Base-by-base conservation (phyloP, 345 rosid species). In the Eucalyptus virginea region DNA sequence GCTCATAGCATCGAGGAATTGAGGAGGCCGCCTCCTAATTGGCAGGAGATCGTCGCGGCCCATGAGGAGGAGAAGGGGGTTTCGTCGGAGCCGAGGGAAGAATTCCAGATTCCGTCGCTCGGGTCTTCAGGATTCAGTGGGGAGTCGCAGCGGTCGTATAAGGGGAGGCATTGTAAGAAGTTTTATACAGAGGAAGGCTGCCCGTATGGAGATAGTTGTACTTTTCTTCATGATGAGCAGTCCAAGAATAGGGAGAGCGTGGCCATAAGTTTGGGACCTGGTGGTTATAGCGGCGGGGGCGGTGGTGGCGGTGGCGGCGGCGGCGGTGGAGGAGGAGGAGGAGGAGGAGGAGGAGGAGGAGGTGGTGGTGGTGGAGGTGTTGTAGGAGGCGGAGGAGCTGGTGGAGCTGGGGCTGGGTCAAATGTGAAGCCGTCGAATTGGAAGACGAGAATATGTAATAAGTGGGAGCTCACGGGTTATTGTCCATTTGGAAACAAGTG, bases 151-250 rank as follows among this genome's bases (percentile, higher is more conserved):
- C 92, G 99, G 89, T 94, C 95, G 10, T 95, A 88, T 91, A 98
- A 98, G 92, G 97, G 99, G 87, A 94, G 98, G 86, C 98, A 97
- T 91, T 98, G 99, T 92, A 97, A 98, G 94, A 98, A 98, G 96
- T 97, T 95, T 89, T 98, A 95, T 81, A 97, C 97, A 5, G 98
- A 97, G 90, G 99, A 98, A 92, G 99, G 99, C 54, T 98, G 99
- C 81, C 99, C 99, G 6, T 96, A 98, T 91, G 99, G 99, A 40
- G 99, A 98, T 50, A 96, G 89, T 69, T 98, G 99, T 90, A 96
- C 99, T 9, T 96, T 98, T 92, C 86, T 96, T 92, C 99, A 96
- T 11, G 99, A 98, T 50, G 99, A 98, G 91, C 97, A 96, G 91
- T 96, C 98, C 9, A 97, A 96, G 96, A 95, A 98, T 90, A 91